Evolutionary conservation across 441 rosid species (phyloP).

Genomic region (Sinapis alba): DNA sequence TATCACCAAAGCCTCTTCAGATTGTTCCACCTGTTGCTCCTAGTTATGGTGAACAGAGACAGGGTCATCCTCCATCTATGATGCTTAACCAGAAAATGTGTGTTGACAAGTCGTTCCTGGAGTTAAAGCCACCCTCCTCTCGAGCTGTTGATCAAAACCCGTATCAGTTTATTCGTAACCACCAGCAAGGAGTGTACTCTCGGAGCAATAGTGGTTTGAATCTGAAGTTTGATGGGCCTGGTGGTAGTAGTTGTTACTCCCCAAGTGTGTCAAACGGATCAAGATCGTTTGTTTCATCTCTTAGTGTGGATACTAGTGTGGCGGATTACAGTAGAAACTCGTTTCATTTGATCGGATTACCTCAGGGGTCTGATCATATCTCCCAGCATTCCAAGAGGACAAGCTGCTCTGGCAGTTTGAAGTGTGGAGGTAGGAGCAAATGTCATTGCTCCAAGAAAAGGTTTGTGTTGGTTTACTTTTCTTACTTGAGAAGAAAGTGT

Average conservation of each 20-base stretch:
- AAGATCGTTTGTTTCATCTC: slow-evolving; percentile 56
- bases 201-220: slow-evolving; percentile 49
- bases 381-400: slow-evolving; percentile 48
- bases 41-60: slow-evolving; percentile 37
- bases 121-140: slow-evolving; percentile 39
- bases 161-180: slow-evolving; percentile 36
- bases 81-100: slow-evolving; percentile 29
- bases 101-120: slow-evolving; percentile 39
- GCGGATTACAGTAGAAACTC: slow-evolving; percentile 43
- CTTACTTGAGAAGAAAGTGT: too few species aligned
- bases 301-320: slow-evolving; percentile 44
- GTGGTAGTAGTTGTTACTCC: slow-evolving; percentile 41
- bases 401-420: slow-evolving; percentile 50
- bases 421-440: slow-evolving; percentile 50
- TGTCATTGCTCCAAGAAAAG: slow-evolving; percentile 69
- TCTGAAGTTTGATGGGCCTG: slow-evolving; percentile 55
- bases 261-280: slow-evolving; percentile 47
- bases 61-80: slow-evolving; percentile 24
- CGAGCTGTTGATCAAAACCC: slow-evolving; percentile 4
- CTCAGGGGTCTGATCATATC: slow-evolving; percentile 12
- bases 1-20: slow-evolving; percentile 59
- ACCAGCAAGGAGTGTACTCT: slow-evolving; percentile 41
- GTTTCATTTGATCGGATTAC: slow-evolving; percentile 49
- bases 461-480: slow-evolving; percentile 27
- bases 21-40: slow-evolving; percentile 41